Evolutionary conservation across 2,329 filamentous ascomycete genomes (phyloP).

Genomic region (Ascochyta clinopodiicola): DNA sequence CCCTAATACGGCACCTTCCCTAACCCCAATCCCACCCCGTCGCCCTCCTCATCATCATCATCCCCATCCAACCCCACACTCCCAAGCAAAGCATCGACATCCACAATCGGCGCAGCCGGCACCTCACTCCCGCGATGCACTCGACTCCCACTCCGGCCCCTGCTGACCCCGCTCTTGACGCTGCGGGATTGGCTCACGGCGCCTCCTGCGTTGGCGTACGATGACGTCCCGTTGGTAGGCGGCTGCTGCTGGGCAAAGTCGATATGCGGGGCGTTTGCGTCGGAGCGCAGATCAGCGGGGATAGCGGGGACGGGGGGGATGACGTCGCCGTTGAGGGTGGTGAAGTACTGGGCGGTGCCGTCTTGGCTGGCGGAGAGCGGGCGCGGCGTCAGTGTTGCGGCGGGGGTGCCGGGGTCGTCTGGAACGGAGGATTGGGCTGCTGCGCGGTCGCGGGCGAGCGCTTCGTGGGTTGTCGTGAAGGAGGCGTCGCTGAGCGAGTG

Average conservation of each 20-base stretch:
- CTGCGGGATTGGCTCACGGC: slow-evolving; percentile 33
- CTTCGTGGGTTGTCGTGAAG: slow-evolving; percentile 40
- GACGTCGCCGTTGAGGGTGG: slow-evolving; percentile 8
- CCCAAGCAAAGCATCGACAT: slow-evolving; percentile 44
- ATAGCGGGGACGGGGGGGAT: slow-evolving; percentile 46
- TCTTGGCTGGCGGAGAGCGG: slow-evolving; percentile 20
- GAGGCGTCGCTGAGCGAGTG: slow-evolving; percentile 73
- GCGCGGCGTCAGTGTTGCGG: slow-evolving; percentile 32
- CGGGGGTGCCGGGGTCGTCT: slow-evolving; percentile 29
- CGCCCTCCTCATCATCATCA: slow-evolving; percentile 22
- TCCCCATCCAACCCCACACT: slow-evolving; percentile 43
- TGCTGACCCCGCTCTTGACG: slow-evolving; percentile 31
- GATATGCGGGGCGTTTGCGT: slow-evolving; percentile 8
- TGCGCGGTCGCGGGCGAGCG: slow-evolving; percentile 3
- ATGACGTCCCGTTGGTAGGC: slow-evolving; percentile 24
- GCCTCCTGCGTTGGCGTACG: slow-evolving; percentile 11
- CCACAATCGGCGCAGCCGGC: slow-evolving; percentile 24
- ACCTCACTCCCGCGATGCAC: slow-evolving; percentile 23
- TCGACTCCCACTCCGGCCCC: slow-evolving; percentile 28
- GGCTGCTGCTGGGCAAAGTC: slow-evolving; percentile 25
- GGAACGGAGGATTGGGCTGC: background rate
- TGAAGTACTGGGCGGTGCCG: slow-evolving; percentile 15
- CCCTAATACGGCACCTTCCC: slow-evolving; percentile 39
- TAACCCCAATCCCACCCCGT: slow-evolving; percentile 9
- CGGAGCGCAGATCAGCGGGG: slow-evolving; percentile 35